Base-by-base conservation (phyloP, 2,329 filamentous ascomycete species). In the Epicoccum nigrum region DNA sequence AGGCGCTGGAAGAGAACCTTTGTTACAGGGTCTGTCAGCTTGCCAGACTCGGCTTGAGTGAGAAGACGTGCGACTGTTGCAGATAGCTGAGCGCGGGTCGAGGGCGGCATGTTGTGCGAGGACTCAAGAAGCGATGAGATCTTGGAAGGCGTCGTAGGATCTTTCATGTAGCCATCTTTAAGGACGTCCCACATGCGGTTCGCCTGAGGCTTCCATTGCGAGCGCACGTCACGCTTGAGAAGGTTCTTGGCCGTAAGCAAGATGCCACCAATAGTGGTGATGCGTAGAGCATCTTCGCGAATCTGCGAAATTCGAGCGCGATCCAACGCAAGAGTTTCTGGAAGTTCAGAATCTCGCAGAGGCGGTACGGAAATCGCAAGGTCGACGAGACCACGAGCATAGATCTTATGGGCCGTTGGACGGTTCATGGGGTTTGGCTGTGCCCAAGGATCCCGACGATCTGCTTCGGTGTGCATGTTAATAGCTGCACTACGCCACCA, bases 231-330 rank as follows among this genome's bases (percentile, higher is more conserved):
- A 13, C 90, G 85, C 74, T 92, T 92, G 25, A 94, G 81, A 7
- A 93, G 78, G 61, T 92, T 93, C 77, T 94, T 94, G 71, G 87
- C 88, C 43, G 91, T 90, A 12, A 93, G 76, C 21, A 92, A 77
- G 39, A 93, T 87, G 0, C 89, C 87, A 1, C 87, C 88, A 3
- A 88, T 83, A 1, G 88, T 88, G 17, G 89, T 83, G 61, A 93
- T 86, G 35, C 85, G 82, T 37, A 87, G 74, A 1, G 85, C 79
- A 51, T 85, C 78, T 20, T 75, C 70, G 7, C 85, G 82, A 39
- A 85, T 80, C 17, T 79, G 78, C 2, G 76, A 72, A 33, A 90
- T 82, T 13, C 89, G 87, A 45, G 80, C 81, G 32, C 78, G 69
- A 61, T 94, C 90, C 1, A 93, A 81, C 12, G 79, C 78, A 16